Evolutionary conservation across 768 basidiomycete genomes (phyloP), one percentile per base, ranked within the genome.

Genomic region (Filobasidium floriforme): DNA sequence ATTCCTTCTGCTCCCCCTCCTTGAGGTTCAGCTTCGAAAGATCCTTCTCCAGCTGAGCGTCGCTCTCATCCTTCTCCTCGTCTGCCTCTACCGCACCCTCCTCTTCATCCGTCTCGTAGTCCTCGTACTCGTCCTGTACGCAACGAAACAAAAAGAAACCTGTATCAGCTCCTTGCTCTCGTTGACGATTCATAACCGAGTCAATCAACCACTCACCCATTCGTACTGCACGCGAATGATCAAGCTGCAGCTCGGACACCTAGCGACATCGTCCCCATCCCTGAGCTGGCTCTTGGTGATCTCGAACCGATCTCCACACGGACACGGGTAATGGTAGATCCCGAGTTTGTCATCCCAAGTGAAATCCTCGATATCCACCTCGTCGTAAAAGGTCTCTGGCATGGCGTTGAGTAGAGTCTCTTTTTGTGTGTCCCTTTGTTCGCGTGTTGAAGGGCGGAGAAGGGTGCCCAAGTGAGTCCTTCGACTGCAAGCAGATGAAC

Each of bases 341-440:
- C 88, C 89, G 63, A 83, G 85, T 26, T 64, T 83, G 82, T 77
- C 68, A 60, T 94, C 92, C 90, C 90, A 96, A 18, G 81, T 84
- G 87, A 96, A 93, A 74, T 96, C 93, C 75, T 97, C 94, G 62
- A 97, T 96, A 77, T 97, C 92, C 29, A 97, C 86, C 79, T 96
- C 93, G 82, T 97, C 92, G 82, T 97, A 93, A 79, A 68, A 55
- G 14, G 66, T 63, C 37, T 68, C 55, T 15, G 55, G 22, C 66
- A 68, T 68, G 22, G 60, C 89, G 91, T 24, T 87, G 32, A 87
- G 18, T 60, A 28, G n/a, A n/a, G n/a, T n/a, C n/a, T 59, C 37
- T 52, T 29, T 29, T 19, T 24, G 22, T 44, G 26, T 60, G 64
- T 60, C 41, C 52, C 29, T 32, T 62, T 37, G 54, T 9, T 2